Base-by-base conservation (phyloP, 805 yeast species). In the Torulaspora delbrueckii region DNA sequence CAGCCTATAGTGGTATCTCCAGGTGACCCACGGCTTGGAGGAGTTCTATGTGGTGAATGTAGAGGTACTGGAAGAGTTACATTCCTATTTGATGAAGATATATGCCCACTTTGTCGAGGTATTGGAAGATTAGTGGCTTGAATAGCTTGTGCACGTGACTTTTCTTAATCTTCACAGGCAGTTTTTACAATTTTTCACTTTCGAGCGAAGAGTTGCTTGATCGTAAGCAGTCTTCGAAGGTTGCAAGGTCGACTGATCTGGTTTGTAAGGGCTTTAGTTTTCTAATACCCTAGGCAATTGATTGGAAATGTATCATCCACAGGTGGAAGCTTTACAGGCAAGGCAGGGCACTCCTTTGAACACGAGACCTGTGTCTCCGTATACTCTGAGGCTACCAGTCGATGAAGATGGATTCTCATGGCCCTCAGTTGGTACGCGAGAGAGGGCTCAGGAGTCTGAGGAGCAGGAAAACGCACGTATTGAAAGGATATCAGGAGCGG, bases 341-440 rank as follows among this genome's bases (percentile, higher is more conserved):
- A 57, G 62, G 42, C 47, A 47, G 13, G 69, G 63, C 40, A 78
- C 89, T 0, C 90, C 90, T 12, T 69, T 84, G 46, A 82, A 77
- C 54, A 82, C 88, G 3, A 73, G 89, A 58, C 86, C 88, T 1
- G 89, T 90, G 0, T 79, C 89, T 4, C 95, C 96, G 16, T 84
- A 82, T 62, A 85, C 95, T 2, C 65, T 84, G 43, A 82, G 80
- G 52, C 90, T 96, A 0, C 93, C 96, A 14, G 83, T 89, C 27
- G 96, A 88, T 59, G 80, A 76, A 36, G 96, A 87, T 66, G 96
- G 96, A 0, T 75, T 91, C 38, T 87, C 96, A 36, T 91, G 96
- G 96, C 98, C 97, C 13, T 81, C 90, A 13, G 57, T 74, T 3
- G 98, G 98, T 7, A 91, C 99, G 5, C 72, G 95, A 46, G 66